A percentile compares a stretch with the other conserved stretches of the same genome.
Evolutionary conservation across 2,329 filamentous ascomycete genomes (phyloP).

Genomic region (Sporothrix euskadiensis): DNA sequence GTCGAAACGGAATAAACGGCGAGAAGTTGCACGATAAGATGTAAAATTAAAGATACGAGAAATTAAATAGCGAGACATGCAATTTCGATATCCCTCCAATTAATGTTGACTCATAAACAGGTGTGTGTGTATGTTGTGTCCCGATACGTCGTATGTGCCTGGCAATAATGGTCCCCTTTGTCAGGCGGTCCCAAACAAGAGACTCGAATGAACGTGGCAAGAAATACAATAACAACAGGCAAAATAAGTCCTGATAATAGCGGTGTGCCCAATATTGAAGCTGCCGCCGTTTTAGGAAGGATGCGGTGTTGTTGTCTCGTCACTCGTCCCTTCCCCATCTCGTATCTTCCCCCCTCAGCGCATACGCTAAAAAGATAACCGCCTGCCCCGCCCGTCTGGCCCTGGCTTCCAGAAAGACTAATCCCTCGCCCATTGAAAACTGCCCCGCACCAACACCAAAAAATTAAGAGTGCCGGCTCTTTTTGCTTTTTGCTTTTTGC

Average conservation of each 20-base stretch:
- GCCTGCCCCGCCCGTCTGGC: slow-evolving; percentile 8
- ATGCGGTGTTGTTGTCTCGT: slow-evolving; percentile 12
- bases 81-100: neutral
- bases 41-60: neutral
- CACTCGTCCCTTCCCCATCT: slow-evolving; percentile 5
- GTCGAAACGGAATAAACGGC: neutral
- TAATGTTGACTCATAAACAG: neutral
- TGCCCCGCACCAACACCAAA: slow-evolving; percentile 27
- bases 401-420: slow-evolving; percentile 9
- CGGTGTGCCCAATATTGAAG: slow-evolving; percentile 12
- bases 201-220: neutral
- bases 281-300: slow-evolving; percentile 15
- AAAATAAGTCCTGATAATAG: neutral
- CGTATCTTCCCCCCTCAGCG: slow-evolving; percentile 3
- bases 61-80: slow-evolving; percentile 4
- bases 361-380: slow-evolving; percentile 15
- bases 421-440: neutral
- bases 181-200: neutral
- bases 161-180: neutral
- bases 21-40: neutral
- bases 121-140: too few species aligned
- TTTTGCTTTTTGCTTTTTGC: neutral
- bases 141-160: neutral
- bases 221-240: neutral
- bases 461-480: slow-evolving; percentile 9